A percentile compares a stretch with the other conserved stretches of the same genome.
phyloP scores from a whole-genome alignment of 768 basidiomycete species.

The Panellus pusillus region DNA sequence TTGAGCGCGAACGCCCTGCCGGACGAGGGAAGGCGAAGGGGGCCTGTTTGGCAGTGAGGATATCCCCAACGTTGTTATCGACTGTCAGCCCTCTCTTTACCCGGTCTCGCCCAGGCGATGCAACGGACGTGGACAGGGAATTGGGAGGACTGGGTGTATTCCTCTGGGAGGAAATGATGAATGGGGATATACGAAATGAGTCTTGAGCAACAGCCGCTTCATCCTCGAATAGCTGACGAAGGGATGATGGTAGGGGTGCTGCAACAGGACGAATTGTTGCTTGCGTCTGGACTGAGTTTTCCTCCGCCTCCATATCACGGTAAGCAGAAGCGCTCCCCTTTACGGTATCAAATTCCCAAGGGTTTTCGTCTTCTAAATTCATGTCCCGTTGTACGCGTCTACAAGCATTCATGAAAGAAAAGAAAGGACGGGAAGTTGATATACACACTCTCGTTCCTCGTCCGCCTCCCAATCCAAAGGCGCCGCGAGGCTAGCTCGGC shows the following conservation, averaged over 20 bases:
- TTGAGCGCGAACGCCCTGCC: slow-evolving; percentile 33
- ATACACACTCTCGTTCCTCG: slow-evolving; percentile 54
- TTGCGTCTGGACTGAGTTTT: slow-evolving; percentile 8
- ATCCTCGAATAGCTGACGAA: slow-evolving; percentile 78
- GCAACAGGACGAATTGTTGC: slow-evolving; percentile 30
- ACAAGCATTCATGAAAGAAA: background rate
- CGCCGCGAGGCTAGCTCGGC: slow-evolving; percentile 74
- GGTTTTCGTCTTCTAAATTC: slow-evolving; percentile 37
- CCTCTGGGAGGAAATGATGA: slow-evolving; percentile 28
- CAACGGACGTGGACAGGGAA: slow-evolving; percentile 23
- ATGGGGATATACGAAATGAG: slow-evolving; percentile 41
- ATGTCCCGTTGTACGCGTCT: slow-evolving; percentile 22
- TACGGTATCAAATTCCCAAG: slow-evolving; percentile 81
- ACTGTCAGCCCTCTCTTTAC: slow-evolving; percentile 30
- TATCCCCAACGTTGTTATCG: slow-evolving; percentile 37
- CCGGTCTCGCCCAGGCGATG: slow-evolving; percentile 38
- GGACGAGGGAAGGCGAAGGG: slow-evolving; percentile 54
- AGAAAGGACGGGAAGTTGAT: background rate
- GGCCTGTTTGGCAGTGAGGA: slow-evolving; percentile 45
- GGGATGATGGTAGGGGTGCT: slow-evolving; percentile 61
- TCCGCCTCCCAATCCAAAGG: slow-evolving; percentile 73
- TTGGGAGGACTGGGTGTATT: slow-evolving; percentile 27
- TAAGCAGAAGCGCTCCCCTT: slow-evolving; percentile 33
- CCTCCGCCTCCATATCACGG: slow-evolving; percentile 2
- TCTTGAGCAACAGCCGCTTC: slow-evolving; percentile 39